Evolutionary conservation across 73 alveolate species (phyloP), one percentile per base, ranked within the genome.

Genomic region (Paramecium primaurelia): DNA sequence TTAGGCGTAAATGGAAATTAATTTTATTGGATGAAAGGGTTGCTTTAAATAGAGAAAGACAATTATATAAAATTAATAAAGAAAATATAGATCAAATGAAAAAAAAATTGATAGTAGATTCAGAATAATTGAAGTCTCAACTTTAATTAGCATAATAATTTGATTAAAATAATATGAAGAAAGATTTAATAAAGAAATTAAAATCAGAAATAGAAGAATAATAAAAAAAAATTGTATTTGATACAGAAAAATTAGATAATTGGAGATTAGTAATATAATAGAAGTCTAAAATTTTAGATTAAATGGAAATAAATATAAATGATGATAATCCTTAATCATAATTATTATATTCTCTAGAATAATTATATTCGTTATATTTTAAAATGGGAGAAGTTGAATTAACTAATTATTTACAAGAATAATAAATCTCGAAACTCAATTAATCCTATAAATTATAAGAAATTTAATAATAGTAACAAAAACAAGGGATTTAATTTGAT

Each of bases 11-110:
- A 80, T 80, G 91, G 91, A 42, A 45, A 45, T 3, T 22, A 18
- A 49, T 80, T 20, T 34, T 80, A 10, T 34, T 80, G 34, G 91
- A 80, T 32, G 91, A 80, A 80, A 80, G 91, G 30, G 91, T 80
- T 3, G 28, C 47, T 14, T 20, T 80, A 11, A 80, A 80, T 80
- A 80, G 75, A 45, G 36, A 80, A 26, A 18, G 25, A 36, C 34
- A 80, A 80, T 8, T 26, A 14, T 26, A 32, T 14, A 45, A 45
- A 22, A 26, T 28, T 12, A 42, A 80, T 45, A 80, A 80, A 49
- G 77, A 45, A 7, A 49, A 45, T 45, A 40, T 47, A 45, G 45
- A 80, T 20, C 12, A 45, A 9, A 38, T 45, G 58, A 64, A 14
- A n/a, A 42, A 44, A 47, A 80, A 80, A 47, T 12, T 80, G 1